Base-by-base conservation (phyloP, 768 basidiomycete species). In the Nidula microcarpa region DNA sequence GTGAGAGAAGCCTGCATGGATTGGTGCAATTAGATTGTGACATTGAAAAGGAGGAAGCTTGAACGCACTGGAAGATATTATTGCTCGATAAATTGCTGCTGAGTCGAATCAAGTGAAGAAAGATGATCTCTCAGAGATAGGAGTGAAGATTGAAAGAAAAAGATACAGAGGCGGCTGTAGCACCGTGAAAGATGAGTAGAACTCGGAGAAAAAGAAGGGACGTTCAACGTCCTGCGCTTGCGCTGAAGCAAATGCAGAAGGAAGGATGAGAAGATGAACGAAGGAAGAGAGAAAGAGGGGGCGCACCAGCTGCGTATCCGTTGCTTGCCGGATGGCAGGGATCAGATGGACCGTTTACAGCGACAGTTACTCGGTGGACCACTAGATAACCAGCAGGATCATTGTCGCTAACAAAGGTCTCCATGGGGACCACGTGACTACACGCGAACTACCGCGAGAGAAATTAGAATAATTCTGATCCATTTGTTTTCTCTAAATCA, bases 211-310 rank as follows among this genome's bases (percentile, higher is more conserved):
- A 70, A 64, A 63, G 65, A 65, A 70, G 73, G 67, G 84, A 83
- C 86, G 86, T 66, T 87, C 86, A 82, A 88, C 87, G 87, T 74
- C 85, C 74, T 67, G 69, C 60, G 68, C 68, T 76, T 69, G 78
- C 74, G 73, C 81, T 75, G 66, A 72, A 73, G 65, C 68, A 65
- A 58, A 55, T 68, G 66, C 62, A 67, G 65, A 60, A 63, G 62
- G 62, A 59, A 61, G 60, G 54, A 57, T 59, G 56, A 60, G 68
- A 57, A 64, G 66, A 65, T 56, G 54, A 57, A 57, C 49, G 56
- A 63, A 60, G 57, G 56, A 54, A 56, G 55, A 57, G 58, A 61
- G 55, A 58, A 57, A 50, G 58, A 43, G 52, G 18, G 47, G 14
- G 44, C 23, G 39, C 13, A 11, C 16, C 5, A 16, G 46, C 43